A percentile compares a stretch with the other conserved stretches of the same genome.
Conservation (phyloP, 441 rosid species). For the Raphanus hybrid region DNA sequence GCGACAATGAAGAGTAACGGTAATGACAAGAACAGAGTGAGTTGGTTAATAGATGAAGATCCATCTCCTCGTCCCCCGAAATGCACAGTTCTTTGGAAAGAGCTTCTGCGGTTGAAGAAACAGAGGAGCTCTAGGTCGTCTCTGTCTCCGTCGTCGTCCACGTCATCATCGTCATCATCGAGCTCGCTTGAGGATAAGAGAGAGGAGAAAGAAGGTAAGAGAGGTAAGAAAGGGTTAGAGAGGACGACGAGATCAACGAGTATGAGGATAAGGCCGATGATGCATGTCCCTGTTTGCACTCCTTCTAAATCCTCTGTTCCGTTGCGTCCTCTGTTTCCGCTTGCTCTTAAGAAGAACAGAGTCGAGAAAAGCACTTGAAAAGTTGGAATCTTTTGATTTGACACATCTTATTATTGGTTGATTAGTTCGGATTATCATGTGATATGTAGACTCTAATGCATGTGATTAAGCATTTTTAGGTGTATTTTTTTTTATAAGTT, state of each 20-base stretch:
- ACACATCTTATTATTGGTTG: conserved; percentile 12
- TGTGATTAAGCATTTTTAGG: conserved; percentile 33
- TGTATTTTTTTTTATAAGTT: conserved; percentile 17
- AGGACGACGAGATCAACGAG: conserved; percentile 85
- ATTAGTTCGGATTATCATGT: conserved; percentile 7
- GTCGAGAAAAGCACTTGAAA: conserved; percentile 50
- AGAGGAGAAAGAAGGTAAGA: conserved; percentile 55
- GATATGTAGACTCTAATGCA: conserved; percentile 26
- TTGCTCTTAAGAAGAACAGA: conserved; percentile 64
- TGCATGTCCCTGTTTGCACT: conserved; percentile 81
- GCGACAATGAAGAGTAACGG: neutral
- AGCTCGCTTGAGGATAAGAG: conserved; percentile 59
- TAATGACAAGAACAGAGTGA: conserved; percentile 37
- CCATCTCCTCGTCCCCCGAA: conserved; percentile 98
- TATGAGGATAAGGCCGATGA: conserved; percentile 83
- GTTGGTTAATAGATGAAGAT: conserved; percentile 87
- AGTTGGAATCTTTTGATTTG: neutral
- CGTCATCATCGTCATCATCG: conserved; percentile 61
- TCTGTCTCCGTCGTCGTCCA: conserved; percentile 78
- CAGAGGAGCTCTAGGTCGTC: conserved; percentile 54
- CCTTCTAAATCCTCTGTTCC: conserved; percentile 59
- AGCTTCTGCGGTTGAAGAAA: conserved; percentile 77
- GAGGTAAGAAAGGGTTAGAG: conserved; percentile 81
- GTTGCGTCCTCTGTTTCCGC: conserved; percentile 80
- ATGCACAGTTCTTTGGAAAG: conserved; percentile 95